Conservation (phyloP, 2,329 filamentous ascomycete genomes). For the Ascosphaera pollenicola region DNA sequence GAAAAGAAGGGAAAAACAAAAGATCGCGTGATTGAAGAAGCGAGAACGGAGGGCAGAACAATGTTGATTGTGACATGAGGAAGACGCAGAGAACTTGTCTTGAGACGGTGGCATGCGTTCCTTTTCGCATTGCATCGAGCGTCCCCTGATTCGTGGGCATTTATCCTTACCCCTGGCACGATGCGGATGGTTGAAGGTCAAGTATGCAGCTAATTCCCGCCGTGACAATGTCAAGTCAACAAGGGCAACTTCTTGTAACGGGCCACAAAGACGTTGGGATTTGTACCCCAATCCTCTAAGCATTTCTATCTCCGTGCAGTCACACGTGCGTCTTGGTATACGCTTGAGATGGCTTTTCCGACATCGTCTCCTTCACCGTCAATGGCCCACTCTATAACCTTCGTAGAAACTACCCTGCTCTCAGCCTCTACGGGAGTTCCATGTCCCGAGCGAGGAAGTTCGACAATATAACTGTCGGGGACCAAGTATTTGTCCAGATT, state of each 20-base stretch:
- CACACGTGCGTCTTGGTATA: constrained; percentile 14
- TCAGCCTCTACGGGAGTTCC: constrained; percentile 29
- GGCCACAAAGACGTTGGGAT: too few species aligned
- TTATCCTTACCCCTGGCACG: not conserved
- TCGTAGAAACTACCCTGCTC: constrained; percentile 21
- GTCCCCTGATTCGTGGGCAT: not conserved
- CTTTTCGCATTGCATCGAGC: not conserved
- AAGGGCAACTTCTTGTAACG: not conserved
- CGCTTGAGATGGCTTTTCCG: constrained; percentile 9
- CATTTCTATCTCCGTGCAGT: constrained; percentile 12
- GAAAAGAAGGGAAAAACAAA: not conserved
- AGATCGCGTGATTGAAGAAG: not conserved
- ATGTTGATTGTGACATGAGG: not conserved
- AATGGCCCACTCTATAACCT: constrained; percentile 18
- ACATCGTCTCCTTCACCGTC: constrained; percentile 17
- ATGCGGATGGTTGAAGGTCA: not conserved
- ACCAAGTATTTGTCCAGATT: constrained; percentile 30
- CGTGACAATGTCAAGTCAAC: not conserved
- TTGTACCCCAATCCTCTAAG: too few species aligned
- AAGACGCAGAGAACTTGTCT: not conserved
- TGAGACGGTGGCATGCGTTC: not conserved
- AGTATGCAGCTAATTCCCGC: not conserved
- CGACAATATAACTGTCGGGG: constrained; percentile 26
- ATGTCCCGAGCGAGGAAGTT: constrained; percentile 29
- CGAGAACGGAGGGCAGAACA: not conserved